Evolutionary conservation across 2,329 filamentous ascomycete genomes (phyloP), one percentile per base, ranked within the genome.

Genomic region (Didymella pomorum): DNA sequence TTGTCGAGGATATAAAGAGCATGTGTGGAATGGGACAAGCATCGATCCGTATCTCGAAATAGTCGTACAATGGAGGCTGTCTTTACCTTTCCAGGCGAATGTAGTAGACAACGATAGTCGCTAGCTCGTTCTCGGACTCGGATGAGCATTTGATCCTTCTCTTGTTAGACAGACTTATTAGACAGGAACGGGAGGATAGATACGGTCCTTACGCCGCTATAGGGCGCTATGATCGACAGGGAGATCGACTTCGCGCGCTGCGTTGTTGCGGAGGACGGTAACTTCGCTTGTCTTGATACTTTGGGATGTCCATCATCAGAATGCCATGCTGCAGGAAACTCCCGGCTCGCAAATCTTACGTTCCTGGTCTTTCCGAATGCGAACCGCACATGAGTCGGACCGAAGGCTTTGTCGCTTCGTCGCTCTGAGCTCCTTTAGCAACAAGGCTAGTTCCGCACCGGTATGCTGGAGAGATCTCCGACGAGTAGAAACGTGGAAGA

Each of bases 191-290:
- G 28, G 26, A 56, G 16, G 45, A 45, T 28, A 29, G n/a, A 37
- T 18, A 49, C 52, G 37, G 14, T 2, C 28, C 16, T 23, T 56
- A 56, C 39, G 39, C 26, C 39, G n/a, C 2, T 35, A 28, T 49
- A 52, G 43, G 29, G 37, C 37, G 18, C 18, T 46, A 42, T 42
- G 56, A 50, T 58, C 50, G 50, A 53, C 50, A 45, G 41, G 47
- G 53, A 56, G 50, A 54, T 58, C 49, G 50, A 28, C 37, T 41
- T 39, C 9, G 14, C 44, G 14, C 43, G 23, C 26, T 25, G 20
- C 20, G 6, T 21, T 45, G 47, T 49, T 20, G 39, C 8, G 41
- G 39, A 33, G 50, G 11, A 50, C 4, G 21, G 41, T 42, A 26
- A 28, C 33, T 50, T 46, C 50, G 43, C 54, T 41, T 16, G 18